Conservation (phyloP, 2,329 filamentous ascomycete species). For the Fusarium annulatum region DNA sequence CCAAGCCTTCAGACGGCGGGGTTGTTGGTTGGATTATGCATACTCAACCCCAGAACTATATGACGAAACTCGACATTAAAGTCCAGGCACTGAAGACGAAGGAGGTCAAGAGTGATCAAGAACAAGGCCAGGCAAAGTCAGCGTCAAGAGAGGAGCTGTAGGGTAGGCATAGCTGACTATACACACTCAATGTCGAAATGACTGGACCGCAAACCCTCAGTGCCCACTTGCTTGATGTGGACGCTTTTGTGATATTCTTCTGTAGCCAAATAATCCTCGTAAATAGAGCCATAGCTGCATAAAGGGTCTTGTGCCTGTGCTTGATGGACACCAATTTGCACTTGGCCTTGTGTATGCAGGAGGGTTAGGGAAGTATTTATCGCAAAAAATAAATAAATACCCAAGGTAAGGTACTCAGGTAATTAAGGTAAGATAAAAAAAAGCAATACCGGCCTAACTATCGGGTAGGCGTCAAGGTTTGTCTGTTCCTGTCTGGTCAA, state of each 20-base stretch:
- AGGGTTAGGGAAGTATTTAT: not conserved
- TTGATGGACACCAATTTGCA: not conserved
- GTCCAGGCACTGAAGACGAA: constrained; percentile 50
- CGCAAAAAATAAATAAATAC: not conserved
- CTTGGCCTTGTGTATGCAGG: not conserved
- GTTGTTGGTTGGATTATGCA: constrained; percentile 49
- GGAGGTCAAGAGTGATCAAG: constrained; percentile 14
- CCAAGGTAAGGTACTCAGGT: not conserved
- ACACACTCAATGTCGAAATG: not conserved
- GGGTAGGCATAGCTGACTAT: not conserved
- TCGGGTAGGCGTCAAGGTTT: constrained; percentile 17
- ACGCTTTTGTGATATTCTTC: not conserved
- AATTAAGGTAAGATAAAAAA: not conserved
- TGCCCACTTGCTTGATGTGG: not conserved
- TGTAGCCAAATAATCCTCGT: not conserved
- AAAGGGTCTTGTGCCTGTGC: constrained; percentile 12
- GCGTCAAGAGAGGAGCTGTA: constrained; percentile 44
- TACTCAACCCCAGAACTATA: constrained; percentile 45
- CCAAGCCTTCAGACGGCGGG: constrained; percentile 38
- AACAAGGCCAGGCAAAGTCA: constrained; percentile 9
- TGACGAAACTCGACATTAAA: constrained; percentile 52
- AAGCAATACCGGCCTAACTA: constrained; percentile 6
- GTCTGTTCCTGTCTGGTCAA: constrained; percentile 8
- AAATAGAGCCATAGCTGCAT: not conserved
- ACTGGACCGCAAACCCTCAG: not conserved